Percentiles rank a stretch among this genome's conserved stretches.
Conservation (phyloP, 140 eudicot genomes). For the Anethum foeniculum region DNA sequence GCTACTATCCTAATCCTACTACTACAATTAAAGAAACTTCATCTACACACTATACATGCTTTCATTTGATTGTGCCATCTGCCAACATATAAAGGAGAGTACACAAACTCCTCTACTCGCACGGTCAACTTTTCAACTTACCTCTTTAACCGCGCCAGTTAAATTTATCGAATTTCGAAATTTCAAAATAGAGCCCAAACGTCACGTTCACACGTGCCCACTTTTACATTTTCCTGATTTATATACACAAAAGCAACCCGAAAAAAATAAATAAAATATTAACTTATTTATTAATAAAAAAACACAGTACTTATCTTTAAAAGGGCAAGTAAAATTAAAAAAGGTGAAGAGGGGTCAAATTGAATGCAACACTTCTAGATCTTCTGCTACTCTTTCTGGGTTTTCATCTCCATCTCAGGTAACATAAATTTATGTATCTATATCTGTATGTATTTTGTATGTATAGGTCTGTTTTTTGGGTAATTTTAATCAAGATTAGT, state of each 20-base stretch:
- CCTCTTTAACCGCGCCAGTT: background rate
- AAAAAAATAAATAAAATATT: too few relatives aligned
- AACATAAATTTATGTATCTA: background rate
- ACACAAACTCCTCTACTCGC: background rate
- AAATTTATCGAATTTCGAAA: background rate
- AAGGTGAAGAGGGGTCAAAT: background rate
- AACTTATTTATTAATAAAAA: background rate
- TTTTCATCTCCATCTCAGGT: constrained; percentile 42
- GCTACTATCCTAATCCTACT: too few relatives aligned
- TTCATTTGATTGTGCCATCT: too few relatives aligned
- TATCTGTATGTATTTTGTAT: background rate
- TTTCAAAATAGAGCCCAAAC: background rate
- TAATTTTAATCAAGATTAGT: background rate
- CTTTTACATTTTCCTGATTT: background rate
- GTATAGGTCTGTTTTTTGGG: background rate
- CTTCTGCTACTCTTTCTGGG: background rate
- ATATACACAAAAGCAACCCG: background rate
- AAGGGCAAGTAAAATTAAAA: background rate
- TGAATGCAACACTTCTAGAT: background rate
- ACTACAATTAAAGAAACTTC: too few relatives aligned
- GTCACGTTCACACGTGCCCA: background rate
- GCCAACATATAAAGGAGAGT: background rate
- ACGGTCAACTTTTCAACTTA: background rate
- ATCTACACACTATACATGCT: too few relatives aligned
- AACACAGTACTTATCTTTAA: background rate